Conservation (phyloP, 108 stramenopile genomes). For the Craspedostauros australis region DNA sequence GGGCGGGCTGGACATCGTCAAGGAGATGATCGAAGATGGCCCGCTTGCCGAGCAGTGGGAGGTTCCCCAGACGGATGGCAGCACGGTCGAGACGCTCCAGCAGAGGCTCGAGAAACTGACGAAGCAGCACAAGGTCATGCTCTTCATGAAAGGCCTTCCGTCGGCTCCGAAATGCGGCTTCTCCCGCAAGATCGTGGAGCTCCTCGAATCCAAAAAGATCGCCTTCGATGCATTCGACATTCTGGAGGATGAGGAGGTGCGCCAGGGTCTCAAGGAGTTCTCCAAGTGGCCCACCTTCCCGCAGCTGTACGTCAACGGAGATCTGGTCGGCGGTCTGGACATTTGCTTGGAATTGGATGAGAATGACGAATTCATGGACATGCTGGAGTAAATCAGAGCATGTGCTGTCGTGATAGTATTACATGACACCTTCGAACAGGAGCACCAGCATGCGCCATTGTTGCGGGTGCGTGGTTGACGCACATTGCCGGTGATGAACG, state of each 20-base stretch:
- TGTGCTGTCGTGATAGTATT: no score
- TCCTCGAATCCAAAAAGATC: conserved; percentile 52
- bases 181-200: conserved; percentile 76
- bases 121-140: conserved; percentile 63
- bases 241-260: conserved; percentile 83
- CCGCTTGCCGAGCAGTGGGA: conserved; percentile 49
- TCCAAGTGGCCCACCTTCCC: conserved; percentile 96
- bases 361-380: conserved; percentile 61
- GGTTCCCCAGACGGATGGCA: conserved; percentile 4
- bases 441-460: no score
- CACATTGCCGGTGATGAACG: no score
- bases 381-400: conserved; percentile 27
- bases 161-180: conserved; percentile 89
- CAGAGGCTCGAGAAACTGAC: conserved; percentile 56
- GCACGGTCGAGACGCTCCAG: conserved; percentile 14
- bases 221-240: conserved; percentile 85
- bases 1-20: conserved; percentile 96
- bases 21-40: conserved; percentile 88
- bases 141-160: conserved; percentile 97
- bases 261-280: conserved; percentile 85
- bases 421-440: no score
- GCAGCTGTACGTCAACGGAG: conserved; percentile 93
- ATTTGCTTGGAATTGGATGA: conserved; percentile 92
- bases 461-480: no score
- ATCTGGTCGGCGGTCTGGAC: conserved; percentile 95